These are phyloP conservation scores for Daldinia grandis DNA, from an alignment of 495 filamentous ascomycete genomes.

Conservation along the genomic window DNA sequence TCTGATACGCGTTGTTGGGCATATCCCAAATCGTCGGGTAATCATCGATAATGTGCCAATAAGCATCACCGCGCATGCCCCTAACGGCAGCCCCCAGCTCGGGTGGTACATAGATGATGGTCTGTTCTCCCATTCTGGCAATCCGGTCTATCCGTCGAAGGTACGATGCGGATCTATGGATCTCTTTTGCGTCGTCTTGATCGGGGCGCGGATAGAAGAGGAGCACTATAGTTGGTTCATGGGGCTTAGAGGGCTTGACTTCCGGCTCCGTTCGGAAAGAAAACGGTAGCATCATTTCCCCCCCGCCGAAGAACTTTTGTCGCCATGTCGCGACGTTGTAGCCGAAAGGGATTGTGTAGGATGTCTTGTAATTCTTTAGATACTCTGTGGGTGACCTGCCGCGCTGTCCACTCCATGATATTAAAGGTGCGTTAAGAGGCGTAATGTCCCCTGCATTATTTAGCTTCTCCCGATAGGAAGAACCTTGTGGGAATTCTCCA, in stretches of 20 bases:
- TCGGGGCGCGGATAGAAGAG: slow-evolving; percentile 38
- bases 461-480: slow-evolving; percentile 24
- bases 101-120: slow-evolving; percentile 34
- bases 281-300: neutral
- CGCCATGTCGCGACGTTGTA: neutral
- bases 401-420: slow-evolving; percentile 28
- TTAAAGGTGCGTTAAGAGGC: slow-evolving; percentile 30
- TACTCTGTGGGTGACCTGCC: slow-evolving; percentile 35
- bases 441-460: slow-evolving; percentile 23
- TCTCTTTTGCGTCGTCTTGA: slow-evolving; percentile 22
- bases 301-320: neutral
- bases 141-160: slow-evolving; percentile 36
- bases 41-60: slow-evolving; percentile 34
- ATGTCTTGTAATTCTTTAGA: slow-evolving; percentile 14
- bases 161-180: slow-evolving; percentile 31
- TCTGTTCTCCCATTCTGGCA: slow-evolving; percentile 36
- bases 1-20: slow-evolving; percentile 36
- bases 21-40: slow-evolving; percentile 39
- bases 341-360: slow-evolving; percentile 24
- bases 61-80: slow-evolving; percentile 22
- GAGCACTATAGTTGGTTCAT: slow-evolving; percentile 34
- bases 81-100: slow-evolving; percentile 21
- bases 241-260: slow-evolving; percentile 16
- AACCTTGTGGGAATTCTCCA: neutral
- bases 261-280: slow-evolving; percentile 13